Percentiles rank a stretch among this genome's conserved stretches.
These are phyloP conservation scores for Piper betle DNA, from an alignment of 164 flowering plant species.

Conservation along the genomic window DNA sequence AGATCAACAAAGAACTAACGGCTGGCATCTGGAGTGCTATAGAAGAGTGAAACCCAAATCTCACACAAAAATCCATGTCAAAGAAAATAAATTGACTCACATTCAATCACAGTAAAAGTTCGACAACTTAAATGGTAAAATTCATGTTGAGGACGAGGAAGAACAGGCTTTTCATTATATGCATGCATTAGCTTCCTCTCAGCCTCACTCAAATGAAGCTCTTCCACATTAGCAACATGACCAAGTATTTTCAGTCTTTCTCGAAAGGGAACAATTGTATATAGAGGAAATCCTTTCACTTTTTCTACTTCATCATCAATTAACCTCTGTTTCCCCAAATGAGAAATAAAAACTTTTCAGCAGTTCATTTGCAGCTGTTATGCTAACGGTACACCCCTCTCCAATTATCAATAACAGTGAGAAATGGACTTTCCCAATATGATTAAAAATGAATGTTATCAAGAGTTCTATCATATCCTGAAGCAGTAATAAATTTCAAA, in stretches of 20 bases:
- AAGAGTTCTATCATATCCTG: neutral
- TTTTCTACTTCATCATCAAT: constrained; percentile 86
- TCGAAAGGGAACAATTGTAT: constrained; percentile 58
- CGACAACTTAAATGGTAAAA: constrained; percentile 51
- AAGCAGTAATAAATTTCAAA: no score
- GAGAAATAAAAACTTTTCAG: neutral
- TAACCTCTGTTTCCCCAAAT: constrained; percentile 35
- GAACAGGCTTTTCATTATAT: constrained; percentile 96
- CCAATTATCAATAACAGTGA: neutral
- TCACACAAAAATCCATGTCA: neutral
- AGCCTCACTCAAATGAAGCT: constrained; percentile 67
- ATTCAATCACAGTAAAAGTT: neutral
- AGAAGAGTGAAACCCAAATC: neutral
- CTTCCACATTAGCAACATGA: constrained; percentile 86
- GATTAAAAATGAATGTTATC: neutral
- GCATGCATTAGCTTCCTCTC: constrained; percentile 95
- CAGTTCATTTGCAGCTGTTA: neutral
- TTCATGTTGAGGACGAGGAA: constrained; percentile 98
- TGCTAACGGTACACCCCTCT: neutral
- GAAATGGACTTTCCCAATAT: neutral
- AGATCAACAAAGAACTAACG: neutral
- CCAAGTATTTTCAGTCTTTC: constrained; percentile 95
- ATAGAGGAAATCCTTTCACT: constrained; percentile 72
- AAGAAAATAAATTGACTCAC: neutral
- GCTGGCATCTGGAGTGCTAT: neutral